Evolutionary conservation across 1,284 basidiomycete species (phyloP), one percentile per base, ranked within the genome.

Genomic region (Gymnopus androsaceus): DNA sequence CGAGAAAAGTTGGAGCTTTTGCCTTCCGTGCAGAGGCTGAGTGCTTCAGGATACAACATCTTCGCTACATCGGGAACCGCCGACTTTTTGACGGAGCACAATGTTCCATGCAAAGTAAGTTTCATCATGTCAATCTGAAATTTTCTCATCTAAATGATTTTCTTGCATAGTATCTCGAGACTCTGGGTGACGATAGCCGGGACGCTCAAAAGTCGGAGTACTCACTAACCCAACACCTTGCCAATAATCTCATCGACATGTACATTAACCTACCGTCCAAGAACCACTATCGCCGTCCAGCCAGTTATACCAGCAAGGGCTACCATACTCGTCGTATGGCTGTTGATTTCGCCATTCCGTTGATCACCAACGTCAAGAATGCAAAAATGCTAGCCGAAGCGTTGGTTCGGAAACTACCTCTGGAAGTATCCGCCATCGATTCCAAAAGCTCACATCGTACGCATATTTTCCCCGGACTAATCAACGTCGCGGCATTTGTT

Each of bases 231-330:
- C 93, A 96, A 72, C 95, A 98, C 75, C 76, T 98, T 57, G 94
- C 92, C 51, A 96, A 97, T 75, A 95, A 96, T 71, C 77, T 96
- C 65, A 97, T 98, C 69, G 95, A 98, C 74, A 91, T 99, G 83
- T 99, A 98, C 75, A 98, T 99, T 85, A 98, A 98, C 72, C 77
- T 99, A 65, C 97, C 97, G 2, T 98, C 95, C 44, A 98, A 95
- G 79, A 99, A 99, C 75, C 87, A 95, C 69, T 99, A 95, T 74
- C 92, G 97, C 61, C 92, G 97, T 45, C 96, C 96, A 8, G 95
- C 95, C 14, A 96, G 90, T 72, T 99, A 98, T 72, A 88, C 94
- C 55, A 98, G 94, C 70, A 96, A 97, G 73, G 97, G 96, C 11
- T 99, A 99, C 74, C 87, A 88, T 60, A 96, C 95, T 30, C 92